Percentiles rank a stretch among this genome's conserved stretches.
Evolutionary conservation across 208 protist species (phyloP).

Genomic region (Vickermania ingenoplastis): DNA sequence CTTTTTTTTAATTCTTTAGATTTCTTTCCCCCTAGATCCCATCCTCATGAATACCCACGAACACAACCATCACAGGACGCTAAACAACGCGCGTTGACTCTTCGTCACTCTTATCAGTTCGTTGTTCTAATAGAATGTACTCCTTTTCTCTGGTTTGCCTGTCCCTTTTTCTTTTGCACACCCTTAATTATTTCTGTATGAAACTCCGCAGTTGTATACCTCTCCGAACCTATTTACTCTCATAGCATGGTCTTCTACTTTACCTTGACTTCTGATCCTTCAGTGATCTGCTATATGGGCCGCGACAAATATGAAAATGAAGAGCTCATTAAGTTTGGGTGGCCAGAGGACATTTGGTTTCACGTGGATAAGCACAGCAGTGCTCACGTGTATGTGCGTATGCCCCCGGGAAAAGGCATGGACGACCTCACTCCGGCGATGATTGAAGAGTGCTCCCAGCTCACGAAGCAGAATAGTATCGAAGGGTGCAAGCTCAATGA

Average conservation of each 20-base stretch:
- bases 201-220: no score
- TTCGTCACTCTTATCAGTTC: background rate
- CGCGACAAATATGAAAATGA: conserved; percentile 99
- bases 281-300: conserved; percentile 95
- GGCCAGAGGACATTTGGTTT: conserved; percentile 98
- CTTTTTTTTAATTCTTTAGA: no score
- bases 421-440: conserved; percentile 88
- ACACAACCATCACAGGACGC: no score
- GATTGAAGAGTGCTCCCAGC: conserved; percentile 94
- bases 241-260: conserved; percentile 89
- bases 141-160: background rate
- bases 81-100: no score
- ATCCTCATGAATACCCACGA: no score
- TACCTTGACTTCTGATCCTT: conserved; percentile 77
- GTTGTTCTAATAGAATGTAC: background rate
- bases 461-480: conserved; percentile 97
- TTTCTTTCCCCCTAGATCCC: no score
- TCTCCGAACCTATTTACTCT: no score
- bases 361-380: conserved; percentile 96
- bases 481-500: conserved; percentile 91
- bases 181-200: no score
- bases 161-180: background rate
- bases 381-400: conserved; percentile 97
- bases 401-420: conserved; percentile 84
- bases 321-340: conserved; percentile 95